phyloP scores from a whole-genome alignment of 148 eudicot species.

The Silene latifolia region DNA sequence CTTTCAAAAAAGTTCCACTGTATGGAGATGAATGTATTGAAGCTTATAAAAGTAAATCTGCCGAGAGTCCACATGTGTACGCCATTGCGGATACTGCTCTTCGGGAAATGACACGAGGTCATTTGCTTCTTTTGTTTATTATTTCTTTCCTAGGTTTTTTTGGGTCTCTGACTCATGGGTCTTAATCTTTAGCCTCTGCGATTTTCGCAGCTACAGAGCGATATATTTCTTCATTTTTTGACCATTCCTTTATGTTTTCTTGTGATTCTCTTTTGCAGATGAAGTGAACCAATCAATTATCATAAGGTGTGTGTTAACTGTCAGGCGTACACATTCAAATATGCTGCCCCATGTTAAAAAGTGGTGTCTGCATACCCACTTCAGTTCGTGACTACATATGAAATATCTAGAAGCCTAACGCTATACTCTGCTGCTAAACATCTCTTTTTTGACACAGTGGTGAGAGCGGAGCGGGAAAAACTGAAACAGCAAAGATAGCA shows the following conservation, averaged over 20 bases:
- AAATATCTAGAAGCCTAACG: neutral
- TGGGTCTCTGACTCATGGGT: neutral
- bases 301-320: conserved; percentile 63
- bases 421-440: conserved; percentile 12
- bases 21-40: conserved; percentile 78
- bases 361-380: too few relatives aligned
- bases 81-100: conserved; percentile 90
- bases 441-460: conserved; percentile 51
- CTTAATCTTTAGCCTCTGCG: neutral
- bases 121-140: conserved; percentile 13
- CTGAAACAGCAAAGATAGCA: conserved; percentile 98
- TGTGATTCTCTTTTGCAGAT: conserved; percentile 48
- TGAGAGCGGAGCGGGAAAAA: conserved; percentile 99
- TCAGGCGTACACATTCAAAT: neutral
- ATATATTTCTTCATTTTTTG: neutral
- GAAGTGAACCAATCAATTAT: conserved; percentile 97
- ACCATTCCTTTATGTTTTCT: conserved; percentile 4
- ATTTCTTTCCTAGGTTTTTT: neutral
- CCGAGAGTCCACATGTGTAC: conserved; percentile 87
- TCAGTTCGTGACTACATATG: neutral
- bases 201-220: neutral
- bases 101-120: conserved; percentile 91
- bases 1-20: conserved; percentile 71
- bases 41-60: conserved; percentile 62
- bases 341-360: too few relatives aligned